Evolutionary conservation across 2,329 filamentous ascomycete genomes (phyloP), one percentile per base, ranked within the genome.

Genomic region (Trichoderma semiorbis): DNA sequence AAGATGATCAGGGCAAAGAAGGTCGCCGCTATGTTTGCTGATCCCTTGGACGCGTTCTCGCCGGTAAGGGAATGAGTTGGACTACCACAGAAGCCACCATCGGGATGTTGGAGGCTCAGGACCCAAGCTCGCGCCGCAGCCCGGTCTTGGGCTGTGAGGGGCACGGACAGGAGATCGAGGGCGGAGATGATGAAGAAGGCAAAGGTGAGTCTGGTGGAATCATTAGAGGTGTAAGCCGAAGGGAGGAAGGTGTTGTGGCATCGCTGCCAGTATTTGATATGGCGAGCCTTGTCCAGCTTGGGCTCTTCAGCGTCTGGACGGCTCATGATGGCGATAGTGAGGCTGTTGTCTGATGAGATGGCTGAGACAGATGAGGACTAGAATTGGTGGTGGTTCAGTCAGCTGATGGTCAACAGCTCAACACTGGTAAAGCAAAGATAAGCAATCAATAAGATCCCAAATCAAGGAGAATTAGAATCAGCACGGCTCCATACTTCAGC

Each of bases 251-350:
- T 92, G 79, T 92, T 92, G 75, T 96, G 88, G 80, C 95, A 98
- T 79, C 95, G 91, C 75, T 94, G 89, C 91, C 95, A 99, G 87
- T 98, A 99, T 79, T 92, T 93, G 79, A 96, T 85, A 80, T 99
- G 96, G 71, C 86, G 88, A 62, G 88, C 84, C 72, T 86, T 89
- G 78, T 92, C 84, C 73, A 92, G 82, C 28, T 79, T 34, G 32
- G 67, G 57, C 14, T 36, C 57, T 2, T 47, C 28, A 2, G 66
- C 14, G 68, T 70, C 68, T 28, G 58, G 14, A 8, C 21, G 26
- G 60, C 68, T 70, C 68, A 70, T 70, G 14, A 3, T 55, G 58
- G 18, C 0, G 18, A 39, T 65, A 5, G 14, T 24, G 50, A 55
- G 7, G 11, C n/a, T 21, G 18, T 11, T 62, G 21, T 47, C 6